These are phyloP conservation scores for Cryptococcus depauperatus DNA, from an alignment of 1,284 basidiomycete species.

Conservation along the genomic window DNA sequence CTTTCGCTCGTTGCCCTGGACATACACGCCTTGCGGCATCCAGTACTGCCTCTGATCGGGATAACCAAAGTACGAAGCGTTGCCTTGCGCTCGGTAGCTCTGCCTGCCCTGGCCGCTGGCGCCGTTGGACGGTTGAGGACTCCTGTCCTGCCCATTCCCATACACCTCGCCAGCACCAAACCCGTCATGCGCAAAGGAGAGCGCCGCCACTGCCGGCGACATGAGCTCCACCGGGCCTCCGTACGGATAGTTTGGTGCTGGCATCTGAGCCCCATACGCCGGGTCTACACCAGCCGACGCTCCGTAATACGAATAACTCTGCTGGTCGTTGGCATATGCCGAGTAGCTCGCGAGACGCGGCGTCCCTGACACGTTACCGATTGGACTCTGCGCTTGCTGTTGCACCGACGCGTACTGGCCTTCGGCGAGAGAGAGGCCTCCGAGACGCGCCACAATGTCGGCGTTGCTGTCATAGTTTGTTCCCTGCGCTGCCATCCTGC, in stretches of 20 bases:
- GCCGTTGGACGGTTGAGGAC: neutral
- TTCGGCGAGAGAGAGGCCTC: conserved; percentile 4
- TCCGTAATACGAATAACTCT: conserved; percentile 10
- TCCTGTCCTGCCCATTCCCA: conserved; percentile 3
- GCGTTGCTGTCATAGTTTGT: conserved; percentile 3
- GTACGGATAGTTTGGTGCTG: conserved; percentile 5
- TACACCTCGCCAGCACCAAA: conserved; percentile 4
- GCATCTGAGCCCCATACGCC: neutral
- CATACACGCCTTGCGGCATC: conserved; percentile 6
- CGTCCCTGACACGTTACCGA: conserved; percentile 1
- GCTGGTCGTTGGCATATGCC: conserved; percentile 2
- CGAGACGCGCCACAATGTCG: conserved; percentile 11
- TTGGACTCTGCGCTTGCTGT: conserved; percentile 8
- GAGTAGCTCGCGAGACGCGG: conserved; percentile 5
- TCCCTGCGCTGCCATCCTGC: conserved; percentile 5
- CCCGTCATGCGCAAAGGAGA: conserved; percentile 4
- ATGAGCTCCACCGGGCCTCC: conserved; percentile 1
- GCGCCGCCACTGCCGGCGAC: neutral
- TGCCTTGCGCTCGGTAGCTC: conserved; percentile 5
- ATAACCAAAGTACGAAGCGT: conserved; percentile 4
- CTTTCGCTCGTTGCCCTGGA: conserved; percentile 6
- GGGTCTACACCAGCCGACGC: neutral
- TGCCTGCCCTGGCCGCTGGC: neutral
- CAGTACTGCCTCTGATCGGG: conserved; percentile 8
- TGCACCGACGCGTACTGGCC: conserved; percentile 7